These are phyloP conservation scores for Stentor roeselii DNA, from an alignment of 73 alveolate species.

Conservation along the genomic window DNA sequence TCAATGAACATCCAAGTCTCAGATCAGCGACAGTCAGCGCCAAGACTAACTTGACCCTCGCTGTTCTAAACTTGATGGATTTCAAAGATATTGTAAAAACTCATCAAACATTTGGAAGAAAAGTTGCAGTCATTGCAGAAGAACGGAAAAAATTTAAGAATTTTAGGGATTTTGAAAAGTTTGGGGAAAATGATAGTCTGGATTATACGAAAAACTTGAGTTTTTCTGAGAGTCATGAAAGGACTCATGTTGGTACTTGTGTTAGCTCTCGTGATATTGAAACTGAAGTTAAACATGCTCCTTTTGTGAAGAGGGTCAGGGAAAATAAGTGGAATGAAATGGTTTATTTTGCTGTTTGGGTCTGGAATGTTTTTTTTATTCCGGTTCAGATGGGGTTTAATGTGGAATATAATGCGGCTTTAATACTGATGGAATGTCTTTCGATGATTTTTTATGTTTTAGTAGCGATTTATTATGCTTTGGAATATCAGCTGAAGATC, in stretches of 20 bases:
- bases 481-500: background rate
- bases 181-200: background rate
- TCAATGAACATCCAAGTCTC: background rate
- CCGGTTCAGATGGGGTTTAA: background rate
- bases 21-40: background rate
- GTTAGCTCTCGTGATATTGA: background rate
- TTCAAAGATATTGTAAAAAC: background rate
- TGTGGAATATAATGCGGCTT: background rate
- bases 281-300: background rate
- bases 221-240: background rate
- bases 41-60: background rate
- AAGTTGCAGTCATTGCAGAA: background rate
- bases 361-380: background rate
- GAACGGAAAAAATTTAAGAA: background rate
- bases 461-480: background rate
- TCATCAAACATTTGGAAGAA: background rate
- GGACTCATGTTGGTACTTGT: background rate
- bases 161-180: too few species aligned
- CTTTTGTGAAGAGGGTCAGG: background rate
- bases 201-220: background rate
- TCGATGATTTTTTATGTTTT: background rate
- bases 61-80: background rate
- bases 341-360: background rate
- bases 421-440: background rate
- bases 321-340: background rate